phyloP scores from a whole-genome alignment of 164 flowering plant species.

The Kalanchoe fedtschenkoi region DNA sequence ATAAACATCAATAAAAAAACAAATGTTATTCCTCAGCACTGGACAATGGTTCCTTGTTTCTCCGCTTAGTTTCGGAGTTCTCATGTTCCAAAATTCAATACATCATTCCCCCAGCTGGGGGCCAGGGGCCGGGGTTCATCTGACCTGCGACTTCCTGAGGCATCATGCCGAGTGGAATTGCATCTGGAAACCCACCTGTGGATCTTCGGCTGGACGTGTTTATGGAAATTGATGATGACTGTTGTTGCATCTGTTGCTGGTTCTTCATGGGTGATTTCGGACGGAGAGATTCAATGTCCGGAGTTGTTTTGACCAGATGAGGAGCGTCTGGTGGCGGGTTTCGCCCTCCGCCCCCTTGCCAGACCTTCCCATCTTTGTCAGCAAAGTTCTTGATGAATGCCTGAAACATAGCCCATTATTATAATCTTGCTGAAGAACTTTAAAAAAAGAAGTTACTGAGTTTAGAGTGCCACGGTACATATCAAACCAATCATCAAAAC shows the following conservation, averaged over 20 bases:
- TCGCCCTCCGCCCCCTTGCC: conserved; percentile 96
- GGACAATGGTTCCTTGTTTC: too few species aligned
- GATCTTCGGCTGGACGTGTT: conserved; percentile 50
- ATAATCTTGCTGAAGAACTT: background rate
- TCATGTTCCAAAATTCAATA: background rate
- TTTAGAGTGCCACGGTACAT: too few species aligned
- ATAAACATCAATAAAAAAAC: background rate
- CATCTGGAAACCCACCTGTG: conserved; percentile 44
- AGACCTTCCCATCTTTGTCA: conserved; percentile 91
- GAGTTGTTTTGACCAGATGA: conserved; percentile 85
- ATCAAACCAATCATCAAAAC: background rate
- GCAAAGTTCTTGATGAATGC: conserved; percentile 61
- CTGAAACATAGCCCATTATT: conserved; percentile 24
- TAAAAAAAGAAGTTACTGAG: too few species aligned
- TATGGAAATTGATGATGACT: conserved; percentile 43
- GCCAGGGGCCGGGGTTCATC: conserved; percentile 54
- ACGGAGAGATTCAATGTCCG: conserved; percentile 82
- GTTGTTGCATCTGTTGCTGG: conserved; percentile 66
- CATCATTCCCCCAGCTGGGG: conserved; percentile 27
- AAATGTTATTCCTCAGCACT: background rate
- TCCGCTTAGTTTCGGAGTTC: background rate
- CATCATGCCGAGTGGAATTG: conserved; percentile 18
- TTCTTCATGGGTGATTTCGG: conserved; percentile 97
- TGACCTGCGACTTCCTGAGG: conserved; percentile 65
- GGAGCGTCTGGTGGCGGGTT: conserved; percentile 98